Conservation (phyloP, 768 basidiomycete genomes). For the Pleurotus citrinopileatus region DNA sequence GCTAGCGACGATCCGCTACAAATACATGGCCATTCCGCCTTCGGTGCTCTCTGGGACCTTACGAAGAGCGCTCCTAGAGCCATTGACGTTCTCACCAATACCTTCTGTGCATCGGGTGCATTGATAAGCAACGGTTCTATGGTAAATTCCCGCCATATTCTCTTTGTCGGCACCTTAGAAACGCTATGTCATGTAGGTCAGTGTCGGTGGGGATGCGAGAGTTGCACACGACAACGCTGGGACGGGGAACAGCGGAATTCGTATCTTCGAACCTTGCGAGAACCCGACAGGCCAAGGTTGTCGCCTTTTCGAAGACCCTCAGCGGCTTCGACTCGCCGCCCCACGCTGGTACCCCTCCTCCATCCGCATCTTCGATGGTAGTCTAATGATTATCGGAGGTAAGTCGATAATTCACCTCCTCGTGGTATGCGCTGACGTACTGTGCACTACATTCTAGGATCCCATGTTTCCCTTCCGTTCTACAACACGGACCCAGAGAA, state of each 20-base stretch:
- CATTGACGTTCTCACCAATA: constrained; percentile 24
- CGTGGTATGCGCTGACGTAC: not conserved
- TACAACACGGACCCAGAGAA: constrained; percentile 15
- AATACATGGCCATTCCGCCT: constrained; percentile 26
- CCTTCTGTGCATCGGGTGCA: constrained; percentile 29
- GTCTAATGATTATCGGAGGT: constrained; percentile 30
- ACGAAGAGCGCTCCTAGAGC: constrained; percentile 18
- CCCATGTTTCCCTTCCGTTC: constrained; percentile 24
- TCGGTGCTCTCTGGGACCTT: constrained; percentile 22
- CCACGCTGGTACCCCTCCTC: constrained; percentile 57
- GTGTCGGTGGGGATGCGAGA: constrained; percentile 53
- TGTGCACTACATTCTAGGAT: constrained; percentile 14
- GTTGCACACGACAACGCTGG: constrained; percentile 29
- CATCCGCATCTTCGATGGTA: constrained; percentile 43
- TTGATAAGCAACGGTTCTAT: constrained; percentile 30
- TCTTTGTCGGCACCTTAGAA: not conserved
- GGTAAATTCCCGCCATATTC: constrained; percentile 13
- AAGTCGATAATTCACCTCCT: not conserved
- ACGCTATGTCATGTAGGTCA: constrained; percentile 14
- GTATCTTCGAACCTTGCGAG: constrained; percentile 22
- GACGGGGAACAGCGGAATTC: constrained; percentile 22
- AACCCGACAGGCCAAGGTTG: constrained; percentile 20
- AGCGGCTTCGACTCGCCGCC: constrained; percentile 44
- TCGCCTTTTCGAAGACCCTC: constrained; percentile 39
- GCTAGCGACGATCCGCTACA: constrained; percentile 12